Percentiles rank a stretch among this genome's conserved stretches.
phyloP scores from a whole-genome alignment of 768 basidiomycete genomes.

The Chlorophyllum brunneum region DNA sequence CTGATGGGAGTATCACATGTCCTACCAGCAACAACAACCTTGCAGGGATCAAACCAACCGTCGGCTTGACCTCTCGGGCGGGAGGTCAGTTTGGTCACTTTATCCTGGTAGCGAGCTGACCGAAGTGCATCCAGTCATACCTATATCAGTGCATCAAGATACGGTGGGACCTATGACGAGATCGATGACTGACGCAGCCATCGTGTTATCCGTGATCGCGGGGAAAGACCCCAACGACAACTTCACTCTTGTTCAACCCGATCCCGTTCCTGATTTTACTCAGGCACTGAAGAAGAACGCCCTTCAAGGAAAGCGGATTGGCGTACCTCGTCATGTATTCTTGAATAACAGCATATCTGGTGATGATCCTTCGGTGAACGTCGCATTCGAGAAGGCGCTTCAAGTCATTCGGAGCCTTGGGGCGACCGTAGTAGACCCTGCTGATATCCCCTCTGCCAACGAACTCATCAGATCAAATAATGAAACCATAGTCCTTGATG shows the following conservation, averaged over 20 bases:
- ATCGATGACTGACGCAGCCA: conserved; percentile 50
- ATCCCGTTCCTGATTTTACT: conserved; percentile 49
- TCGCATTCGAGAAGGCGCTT: conserved; percentile 39
- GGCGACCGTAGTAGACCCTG: conserved; percentile 56
- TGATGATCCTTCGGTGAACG: conserved; percentile 29
- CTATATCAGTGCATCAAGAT: conserved; percentile 55
- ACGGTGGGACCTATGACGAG: conserved; percentile 56
- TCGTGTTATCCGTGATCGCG: conserved; percentile 53
- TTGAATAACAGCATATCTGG: conserved; percentile 28
- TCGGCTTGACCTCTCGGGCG: conserved; percentile 55
- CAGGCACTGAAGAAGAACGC: conserved; percentile 46
- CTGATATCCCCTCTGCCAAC: conserved; percentile 53
- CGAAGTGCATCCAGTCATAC: conserved; percentile 37
- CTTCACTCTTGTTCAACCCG: conserved; percentile 50
- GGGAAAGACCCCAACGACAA: conserved; percentile 53
- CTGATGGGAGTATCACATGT: conserved; percentile 52
- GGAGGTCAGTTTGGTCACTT: conserved; percentile 36
- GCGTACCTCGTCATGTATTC: conserved; percentile 44
- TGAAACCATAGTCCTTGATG: conserved; percentile 49
- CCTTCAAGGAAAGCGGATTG: conserved; percentile 48
- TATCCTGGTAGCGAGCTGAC: background rate
- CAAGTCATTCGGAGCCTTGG: conserved; percentile 34
- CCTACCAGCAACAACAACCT: conserved; percentile 51
- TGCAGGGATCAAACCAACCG: conserved; percentile 57
- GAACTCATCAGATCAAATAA: conserved; percentile 46